Evolutionary conservation across 805 yeast species (phyloP).

Genomic region (Clavispora fructus): DNA sequence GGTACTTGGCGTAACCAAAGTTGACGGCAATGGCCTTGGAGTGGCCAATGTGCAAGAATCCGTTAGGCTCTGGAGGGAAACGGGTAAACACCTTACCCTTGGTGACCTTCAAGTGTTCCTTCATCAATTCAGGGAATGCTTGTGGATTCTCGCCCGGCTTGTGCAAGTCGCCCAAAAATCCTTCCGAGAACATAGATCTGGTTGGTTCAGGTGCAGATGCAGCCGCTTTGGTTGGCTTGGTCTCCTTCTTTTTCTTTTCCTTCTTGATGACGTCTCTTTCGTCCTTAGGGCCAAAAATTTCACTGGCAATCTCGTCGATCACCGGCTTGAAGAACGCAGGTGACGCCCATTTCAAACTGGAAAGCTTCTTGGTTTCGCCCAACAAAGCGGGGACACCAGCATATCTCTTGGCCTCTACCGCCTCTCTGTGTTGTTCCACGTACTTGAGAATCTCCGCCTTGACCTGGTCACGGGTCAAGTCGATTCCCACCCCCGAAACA

Average conservation of each 20-base stretch:
- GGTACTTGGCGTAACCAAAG: slow-evolving; percentile 90
- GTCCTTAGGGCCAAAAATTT: slow-evolving; percentile 86
- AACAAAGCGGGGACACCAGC: slow-evolving; percentile 70
- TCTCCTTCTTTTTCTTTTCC: slow-evolving; percentile 56
- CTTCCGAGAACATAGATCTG: slow-evolving; percentile 88
- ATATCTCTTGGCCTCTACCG: slow-evolving; percentile 70
- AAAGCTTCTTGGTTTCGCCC: slow-evolving; percentile 69
- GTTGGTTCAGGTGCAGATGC: slow-evolving; percentile 18
- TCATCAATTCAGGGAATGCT: slow-evolving; percentile 77
- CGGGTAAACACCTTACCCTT: slow-evolving; percentile 84
- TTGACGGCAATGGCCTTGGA: slow-evolving; percentile 97
- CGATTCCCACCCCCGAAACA: slow-evolving; percentile 78
- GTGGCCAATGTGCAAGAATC: slow-evolving; percentile 95
- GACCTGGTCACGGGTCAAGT: slow-evolving; percentile 62
- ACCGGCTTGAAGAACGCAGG: slow-evolving; percentile 83
- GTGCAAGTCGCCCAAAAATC: slow-evolving; percentile 92
- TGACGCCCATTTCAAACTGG: slow-evolving; percentile 85
- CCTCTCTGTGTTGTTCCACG: slow-evolving; percentile 53
- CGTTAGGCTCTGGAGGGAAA: slow-evolving; percentile 99
- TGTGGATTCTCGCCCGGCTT: slow-evolving; percentile 95
- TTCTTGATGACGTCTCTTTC: slow-evolving; percentile 83
- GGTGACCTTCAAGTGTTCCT: slow-evolving; percentile 71
- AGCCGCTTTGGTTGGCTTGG: slow-evolving; percentile 6
- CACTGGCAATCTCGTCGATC: slow-evolving; percentile 72
- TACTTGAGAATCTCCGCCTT: slow-evolving; percentile 52